Base-by-base conservation (phyloP, 176 grass and related monocot species). In the Secale cereale region DNA sequence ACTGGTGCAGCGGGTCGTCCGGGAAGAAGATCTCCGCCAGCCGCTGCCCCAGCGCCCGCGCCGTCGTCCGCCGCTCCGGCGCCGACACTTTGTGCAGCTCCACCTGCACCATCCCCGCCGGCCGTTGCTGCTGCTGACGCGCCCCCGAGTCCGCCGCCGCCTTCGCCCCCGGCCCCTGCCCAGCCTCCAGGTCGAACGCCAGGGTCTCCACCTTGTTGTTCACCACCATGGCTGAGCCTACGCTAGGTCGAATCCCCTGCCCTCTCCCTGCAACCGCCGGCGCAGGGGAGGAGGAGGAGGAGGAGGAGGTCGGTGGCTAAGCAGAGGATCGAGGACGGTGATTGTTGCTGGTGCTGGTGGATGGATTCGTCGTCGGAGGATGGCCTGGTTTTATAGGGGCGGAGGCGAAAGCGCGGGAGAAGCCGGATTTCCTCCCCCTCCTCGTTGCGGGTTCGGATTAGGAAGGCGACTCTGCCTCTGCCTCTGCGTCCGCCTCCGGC, bases 21-120 rank as follows among this genome's bases (percentile, higher is more conserved):
- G 97, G 94, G 90, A 97, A 99, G 86, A 99, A 99, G 85, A 99
- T 86, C 84, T 99, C 97, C 5, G 74, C 86, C 0, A 99, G 83
- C 7, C 88, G 36, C 78, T 91, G 91, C 82, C 78, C 84, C 50
- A 96, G 90, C n/a, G 90, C 91, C 52, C 64, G 68, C 13, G 59
- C 32, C 56, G 82, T 78, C 60, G 84, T 85, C 70, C 88, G 86
- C 0, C n/a, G 45, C 66, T 96, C 91, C 76, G 90, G 97, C 86
- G 89, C 41, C 27, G 91, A 80, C 19, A 99, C 97, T 88, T 88
- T 94, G 88, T 94, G 97, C 77, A 85, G 43, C 70, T 99, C 97
- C 69, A 80, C 4, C 4, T 4, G 3, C 25, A 77, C 26, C 29
- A 7, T 5, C 9, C 70, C 62, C 69, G 71, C 14, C 65, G 37